Conservation (phyloP, 257 asterid species). For the Cruciata laevipes region DNA sequence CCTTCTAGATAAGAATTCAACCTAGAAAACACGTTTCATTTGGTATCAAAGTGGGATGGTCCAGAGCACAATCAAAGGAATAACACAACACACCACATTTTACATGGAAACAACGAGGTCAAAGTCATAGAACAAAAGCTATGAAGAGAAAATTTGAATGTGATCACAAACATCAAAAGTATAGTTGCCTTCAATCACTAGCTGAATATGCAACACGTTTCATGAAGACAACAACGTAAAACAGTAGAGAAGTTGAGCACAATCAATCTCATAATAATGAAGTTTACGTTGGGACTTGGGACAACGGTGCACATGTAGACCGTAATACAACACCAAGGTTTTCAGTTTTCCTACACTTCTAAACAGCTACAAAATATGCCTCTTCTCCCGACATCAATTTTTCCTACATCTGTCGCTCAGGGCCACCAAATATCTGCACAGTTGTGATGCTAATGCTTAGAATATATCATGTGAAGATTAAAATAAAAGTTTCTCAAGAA, state of each 20-base stretch:
- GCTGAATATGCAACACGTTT: too few species aligned
- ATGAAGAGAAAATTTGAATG: not conserved
- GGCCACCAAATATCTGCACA: conserved; percentile 25
- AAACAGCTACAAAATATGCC: conserved; percentile 8
- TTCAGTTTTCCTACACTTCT: not conserved
- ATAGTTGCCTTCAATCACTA: too few species aligned
- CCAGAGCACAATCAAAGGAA: too few species aligned
- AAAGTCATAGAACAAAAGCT: not conserved
- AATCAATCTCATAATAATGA: too few species aligned
- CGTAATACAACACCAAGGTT: not conserved
- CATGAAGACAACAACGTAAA: too few species aligned
- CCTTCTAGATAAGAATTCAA: too few species aligned
- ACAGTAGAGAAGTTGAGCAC: not conserved
- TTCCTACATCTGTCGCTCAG: conserved; percentile 1
- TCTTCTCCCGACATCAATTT: not conserved
- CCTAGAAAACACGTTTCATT: too few species aligned
- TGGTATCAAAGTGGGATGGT: too few species aligned
- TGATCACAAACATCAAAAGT: too few species aligned
- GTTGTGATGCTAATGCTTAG: conserved; percentile 2
- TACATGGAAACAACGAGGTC: too few species aligned
- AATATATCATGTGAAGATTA: not conserved
- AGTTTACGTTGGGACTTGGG: too few species aligned
- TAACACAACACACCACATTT: too few species aligned
- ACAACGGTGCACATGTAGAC: not conserved
- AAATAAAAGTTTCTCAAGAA: not conserved